These are phyloP conservation scores for Neolentinus lepideus DNA, from an alignment of 1,284 basidiomycete genomes.

Conservation along the genomic window DNA sequence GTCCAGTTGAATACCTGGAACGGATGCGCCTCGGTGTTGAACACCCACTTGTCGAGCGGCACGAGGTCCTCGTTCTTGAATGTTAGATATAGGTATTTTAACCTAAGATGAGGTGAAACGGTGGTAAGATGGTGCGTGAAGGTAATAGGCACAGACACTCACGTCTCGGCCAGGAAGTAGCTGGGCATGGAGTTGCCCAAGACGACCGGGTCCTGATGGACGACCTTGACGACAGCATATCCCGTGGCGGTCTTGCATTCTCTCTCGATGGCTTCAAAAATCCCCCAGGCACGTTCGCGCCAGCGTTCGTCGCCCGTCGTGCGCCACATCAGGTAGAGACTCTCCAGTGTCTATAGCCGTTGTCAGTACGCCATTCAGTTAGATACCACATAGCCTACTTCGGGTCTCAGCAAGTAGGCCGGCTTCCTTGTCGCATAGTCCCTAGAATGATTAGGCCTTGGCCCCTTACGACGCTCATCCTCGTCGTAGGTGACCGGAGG, in stretches of 20 bases:
- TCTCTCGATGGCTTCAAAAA: conserved; percentile 66
- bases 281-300: conserved; percentile 72
- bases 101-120: conserved; percentile 21
- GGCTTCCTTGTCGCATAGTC: conserved; percentile 29
- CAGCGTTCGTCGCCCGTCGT: conserved; percentile 62
- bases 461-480: conserved; percentile 17
- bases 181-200: conserved; percentile 61
- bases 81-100: conserved; percentile 64
- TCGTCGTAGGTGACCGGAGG: conserved; percentile 16
- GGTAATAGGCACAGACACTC: conserved; percentile 12
- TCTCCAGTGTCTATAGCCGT: conserved; percentile 51
- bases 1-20: conserved; percentile 71
- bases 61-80: conserved; percentile 52
- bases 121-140: conserved; percentile 4
- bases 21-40: conserved; percentile 84
- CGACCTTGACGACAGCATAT: conserved; percentile 48
- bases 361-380: background rate
- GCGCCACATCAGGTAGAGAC: conserved; percentile 64
- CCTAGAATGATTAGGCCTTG: conserved; percentile 14
- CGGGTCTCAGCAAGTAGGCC: conserved; percentile 53
- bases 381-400: conserved; percentile 30
- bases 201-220: conserved; percentile 30
- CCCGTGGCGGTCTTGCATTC: conserved; percentile 46
- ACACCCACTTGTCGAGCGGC: conserved; percentile 69
- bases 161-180: conserved; percentile 70